Percentiles rank a stretch among this genome's conserved stretches.
Evolutionary conservation across 768 basidiomycete species (phyloP).

Genomic region (Gymnopilus junonius): DNA sequence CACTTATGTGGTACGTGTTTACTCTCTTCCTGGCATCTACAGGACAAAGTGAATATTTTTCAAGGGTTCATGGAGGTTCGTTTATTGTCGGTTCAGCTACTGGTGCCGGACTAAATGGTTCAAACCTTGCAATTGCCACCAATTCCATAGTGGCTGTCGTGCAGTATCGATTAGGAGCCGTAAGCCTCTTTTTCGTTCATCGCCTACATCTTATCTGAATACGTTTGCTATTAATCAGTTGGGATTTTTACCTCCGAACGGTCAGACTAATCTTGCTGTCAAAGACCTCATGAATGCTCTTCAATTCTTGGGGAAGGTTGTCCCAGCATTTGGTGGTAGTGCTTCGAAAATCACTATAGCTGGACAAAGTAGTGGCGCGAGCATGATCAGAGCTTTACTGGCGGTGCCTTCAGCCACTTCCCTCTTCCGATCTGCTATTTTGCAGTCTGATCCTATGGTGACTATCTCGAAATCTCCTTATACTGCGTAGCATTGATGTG

Average conservation of each 20-base stretch:
- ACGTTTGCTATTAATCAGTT: conserved; percentile 46
- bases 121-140: conserved; percentile 69
- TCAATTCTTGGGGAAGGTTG: conserved; percentile 58
- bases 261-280: conserved; percentile 72
- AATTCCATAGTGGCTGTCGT: conserved; percentile 80
- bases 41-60: background rate
- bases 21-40: background rate
- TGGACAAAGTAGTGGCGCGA: conserved; percentile 84
- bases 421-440: conserved; percentile 76
- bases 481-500: background rate
- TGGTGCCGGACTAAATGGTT: conserved; percentile 76
- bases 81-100: conserved; percentile 74
- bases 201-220: background rate
- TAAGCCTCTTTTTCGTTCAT: conserved; percentile 38
- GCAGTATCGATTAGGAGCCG: conserved; percentile 84
- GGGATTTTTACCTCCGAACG: conserved; percentile 75
- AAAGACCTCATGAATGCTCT: conserved; percentile 71
- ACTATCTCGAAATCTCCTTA: conserved; percentile 17
- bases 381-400: conserved; percentile 76
- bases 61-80: conserved; percentile 88
- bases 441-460: conserved; percentile 91
- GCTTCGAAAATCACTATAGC: conserved; percentile 70
- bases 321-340: conserved; percentile 72
- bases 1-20: conserved; percentile 60
- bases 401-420: conserved; percentile 70